Evolutionary conservation across 2,329 filamentous ascomycete species (phyloP).

Genomic region (Fusarium globosum): DNA sequence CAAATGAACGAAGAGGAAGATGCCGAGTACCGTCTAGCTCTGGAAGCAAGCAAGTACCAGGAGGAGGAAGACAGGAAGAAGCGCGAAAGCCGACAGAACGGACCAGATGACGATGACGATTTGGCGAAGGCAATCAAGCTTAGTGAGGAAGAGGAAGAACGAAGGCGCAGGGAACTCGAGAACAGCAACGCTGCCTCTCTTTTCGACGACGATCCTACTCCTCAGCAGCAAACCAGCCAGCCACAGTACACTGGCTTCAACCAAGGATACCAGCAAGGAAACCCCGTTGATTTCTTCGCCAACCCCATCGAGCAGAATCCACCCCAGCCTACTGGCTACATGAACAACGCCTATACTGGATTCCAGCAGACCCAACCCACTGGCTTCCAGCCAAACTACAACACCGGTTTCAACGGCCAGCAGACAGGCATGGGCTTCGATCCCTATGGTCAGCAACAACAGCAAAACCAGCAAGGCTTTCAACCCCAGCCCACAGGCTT

Average conservation of each 20-base stretch:
- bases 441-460: conserved; percentile 65
- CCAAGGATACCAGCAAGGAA: conserved; percentile 97
- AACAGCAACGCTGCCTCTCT: conserved; percentile 85
- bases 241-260: conserved; percentile 90
- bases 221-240: conserved; percentile 66
- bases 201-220: conserved; percentile 81
- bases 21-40: conserved; percentile 86
- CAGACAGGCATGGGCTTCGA: conserved; percentile 77
- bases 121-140: conserved; percentile 94
- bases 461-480: conserved; percentile 55
- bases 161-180: conserved; percentile 86
- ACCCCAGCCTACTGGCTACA: conserved; percentile 81
- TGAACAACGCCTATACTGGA: conserved; percentile 67
- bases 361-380: conserved; percentile 60
- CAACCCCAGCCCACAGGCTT: conserved; percentile 65
- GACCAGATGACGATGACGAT: conserved; percentile 80
- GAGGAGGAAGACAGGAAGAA: conserved; percentile 88
- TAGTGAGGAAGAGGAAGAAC: conserved; percentile 93
- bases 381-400: conserved; percentile 68
- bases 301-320: conserved; percentile 87
- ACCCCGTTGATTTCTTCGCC: conserved; percentile 95
- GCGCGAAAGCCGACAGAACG: conserved; percentile 71
- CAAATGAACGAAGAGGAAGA: conserved; percentile 81
- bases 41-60: conserved; percentile 95
- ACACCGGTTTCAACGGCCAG: conserved; percentile 70